Evolutionary conservation across 2,329 filamentous ascomycete genomes (phyloP), one percentile per base, ranked within the genome.

Genomic region (Apiospora arundinis): DNA sequence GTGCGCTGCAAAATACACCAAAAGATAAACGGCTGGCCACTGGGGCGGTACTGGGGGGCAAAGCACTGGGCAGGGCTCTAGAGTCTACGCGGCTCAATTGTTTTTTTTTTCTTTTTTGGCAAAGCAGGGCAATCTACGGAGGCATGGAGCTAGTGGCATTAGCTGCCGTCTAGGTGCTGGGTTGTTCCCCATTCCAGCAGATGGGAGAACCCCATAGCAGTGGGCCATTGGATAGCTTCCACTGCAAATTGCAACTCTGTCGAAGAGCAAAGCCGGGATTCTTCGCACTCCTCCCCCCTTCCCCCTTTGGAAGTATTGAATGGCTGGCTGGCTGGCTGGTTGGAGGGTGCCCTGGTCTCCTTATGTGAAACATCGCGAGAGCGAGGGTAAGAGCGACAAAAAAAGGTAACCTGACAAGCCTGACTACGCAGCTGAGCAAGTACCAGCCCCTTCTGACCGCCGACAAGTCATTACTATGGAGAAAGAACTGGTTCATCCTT

Each of bases 281-380:
- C 32, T 42, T 42, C n/a, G 40, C 40, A 2, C 12, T 42, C 2
- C 12, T 14, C 52, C 52, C 28, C 52, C 25, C 16, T 18, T 5
- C 12, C 44, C 44, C 18, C 18, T 46, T 32, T 32, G 32, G 44
- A 42, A 11, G 40, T 9, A 42, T 45, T 45, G 12, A 16, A 45
- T 5, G 42, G 42, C 1, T 16, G 42, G 42, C 42, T 45, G 11
- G 42, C 11, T 45, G 42, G 42, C 42, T 16, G 12, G 40, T 2
- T 42, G 40, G 40, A 9, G 40, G 40, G 12, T 42, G 40, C 42
- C 12, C 12, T 14, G 42, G 42, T 16, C 32, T 37, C 21, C 32
- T 40, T 40, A 63, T 14, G 32, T 63, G 56, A 63, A 63, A 63
- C 56, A 63, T 63, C 28, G 56, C 56, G 56, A 37, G 52, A 18